phyloP scores from a whole-genome alignment of 78 protist species.

The Dictyostelium brefeldianum region DNA sequence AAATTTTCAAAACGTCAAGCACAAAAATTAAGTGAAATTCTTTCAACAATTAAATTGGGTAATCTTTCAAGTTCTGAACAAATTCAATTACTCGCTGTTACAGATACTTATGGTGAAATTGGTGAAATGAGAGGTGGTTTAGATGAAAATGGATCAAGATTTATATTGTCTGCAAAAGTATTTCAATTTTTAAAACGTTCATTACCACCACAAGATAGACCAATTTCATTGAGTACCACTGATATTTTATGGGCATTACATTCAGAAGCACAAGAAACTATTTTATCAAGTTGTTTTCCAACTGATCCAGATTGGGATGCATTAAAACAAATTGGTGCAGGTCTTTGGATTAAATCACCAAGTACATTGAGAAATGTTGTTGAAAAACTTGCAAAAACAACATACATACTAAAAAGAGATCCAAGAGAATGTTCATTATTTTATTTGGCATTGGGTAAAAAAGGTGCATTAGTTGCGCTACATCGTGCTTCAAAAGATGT shows the following conservation, averaged over 20 bases:
- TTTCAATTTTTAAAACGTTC: constrained; percentile 55
- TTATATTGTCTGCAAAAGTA: constrained; percentile 53
- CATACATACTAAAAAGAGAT: constrained; percentile 27
- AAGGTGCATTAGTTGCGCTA: constrained; percentile 62
- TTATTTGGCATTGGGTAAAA: constrained; percentile 59
- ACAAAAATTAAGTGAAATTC: constrained; percentile 40
- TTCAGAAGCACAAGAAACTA: constrained; percentile 74
- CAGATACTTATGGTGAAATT: constrained; percentile 76
- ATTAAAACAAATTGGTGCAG: constrained; percentile 54
- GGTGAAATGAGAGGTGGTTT: constrained; percentile 72
- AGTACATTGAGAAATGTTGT: constrained; percentile 30
- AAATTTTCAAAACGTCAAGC: constrained; percentile 44
- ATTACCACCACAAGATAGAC: constrained; percentile 48
- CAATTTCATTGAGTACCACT: constrained; percentile 29
- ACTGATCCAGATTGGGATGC: constrained; percentile 65
- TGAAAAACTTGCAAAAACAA: constrained; percentile 66
- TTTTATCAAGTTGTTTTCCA: constrained; percentile 36
- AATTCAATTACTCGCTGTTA: constrained; percentile 52
- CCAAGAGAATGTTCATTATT: constrained; percentile 70
- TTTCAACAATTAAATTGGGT: constrained; percentile 36
- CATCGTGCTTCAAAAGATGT: constrained; percentile 32
- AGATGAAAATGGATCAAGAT: constrained; percentile 71
- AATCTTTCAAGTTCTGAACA: constrained; percentile 26
- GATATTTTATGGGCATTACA: constrained; percentile 72
- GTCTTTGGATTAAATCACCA: constrained; percentile 74